phyloP scores from a whole-genome alignment of 2,329 filamentous ascomycete species.

The Fusarium burgessii region DNA sequence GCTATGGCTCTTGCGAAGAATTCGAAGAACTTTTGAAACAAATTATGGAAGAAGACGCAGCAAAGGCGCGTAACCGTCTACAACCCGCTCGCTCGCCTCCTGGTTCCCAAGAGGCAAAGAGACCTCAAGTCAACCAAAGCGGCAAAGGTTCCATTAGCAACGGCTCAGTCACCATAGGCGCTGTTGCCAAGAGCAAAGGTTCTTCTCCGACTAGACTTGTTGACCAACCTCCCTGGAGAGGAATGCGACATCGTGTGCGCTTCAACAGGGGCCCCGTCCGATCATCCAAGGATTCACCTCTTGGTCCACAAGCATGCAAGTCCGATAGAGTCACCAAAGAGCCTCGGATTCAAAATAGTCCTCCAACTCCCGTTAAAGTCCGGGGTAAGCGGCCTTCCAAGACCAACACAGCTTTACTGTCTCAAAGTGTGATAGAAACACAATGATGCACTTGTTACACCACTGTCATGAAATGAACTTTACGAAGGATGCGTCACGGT shows the following conservation, averaged over 20 bases:
- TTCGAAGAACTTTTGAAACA: constrained; percentile 45
- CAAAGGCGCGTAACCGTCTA: neutral
- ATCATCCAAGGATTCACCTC: neutral
- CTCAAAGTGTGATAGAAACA: constrained; percentile 7
- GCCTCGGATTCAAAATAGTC: constrained; percentile 2
- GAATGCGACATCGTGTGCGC: constrained; percentile 23
- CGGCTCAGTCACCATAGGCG: neutral
- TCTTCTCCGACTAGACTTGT: neutral
- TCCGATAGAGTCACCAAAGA: constrained; percentile 20
- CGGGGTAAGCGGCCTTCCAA: constrained; percentile 32
- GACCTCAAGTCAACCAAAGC: neutral
- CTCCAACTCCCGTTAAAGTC: constrained; percentile 27
- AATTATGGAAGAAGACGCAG: constrained; percentile 1
- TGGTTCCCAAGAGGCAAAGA: neutral
- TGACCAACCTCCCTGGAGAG: constrained; percentile 23
- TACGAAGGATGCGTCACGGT: constrained; percentile 39
- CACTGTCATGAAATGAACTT: constrained; percentile 43
- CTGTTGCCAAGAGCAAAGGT: neutral
- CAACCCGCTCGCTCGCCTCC: neutral
- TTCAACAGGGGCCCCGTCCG: neutral
- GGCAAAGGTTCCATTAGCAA: neutral
- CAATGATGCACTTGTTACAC: constrained; percentile 26
- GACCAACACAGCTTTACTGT: neutral
- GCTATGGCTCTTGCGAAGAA: constrained; percentile 48
- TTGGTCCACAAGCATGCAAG: constrained; percentile 7